Evolutionary conservation across 768 basidiomycete species (phyloP).

Genomic region (Ramaria sp.): DNA sequence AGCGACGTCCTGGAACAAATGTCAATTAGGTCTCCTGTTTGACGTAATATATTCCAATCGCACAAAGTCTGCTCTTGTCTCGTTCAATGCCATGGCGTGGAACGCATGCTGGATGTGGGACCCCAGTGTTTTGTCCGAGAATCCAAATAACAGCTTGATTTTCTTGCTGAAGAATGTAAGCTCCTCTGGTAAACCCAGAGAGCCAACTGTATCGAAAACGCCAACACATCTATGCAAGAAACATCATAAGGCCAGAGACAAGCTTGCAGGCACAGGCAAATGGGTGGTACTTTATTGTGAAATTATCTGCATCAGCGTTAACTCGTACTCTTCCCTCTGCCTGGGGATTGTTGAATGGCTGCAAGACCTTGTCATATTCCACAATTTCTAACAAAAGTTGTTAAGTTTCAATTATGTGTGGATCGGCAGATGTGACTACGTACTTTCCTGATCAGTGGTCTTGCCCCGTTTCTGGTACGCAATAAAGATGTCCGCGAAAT

Average conservation of each 20-base stretch:
- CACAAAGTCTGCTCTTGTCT: constrained; percentile 59
- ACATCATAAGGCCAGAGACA: neutral
- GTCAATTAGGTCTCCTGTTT: constrained; percentile 27
- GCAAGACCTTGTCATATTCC: constrained; percentile 25
- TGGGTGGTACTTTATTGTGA: constrained; percentile 48
- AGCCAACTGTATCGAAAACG: constrained; percentile 72
- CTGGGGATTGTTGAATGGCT: constrained; percentile 40
- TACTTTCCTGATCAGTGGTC: constrained; percentile 34
- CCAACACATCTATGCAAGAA: constrained; percentile 42
- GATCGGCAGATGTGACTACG: too few species aligned
- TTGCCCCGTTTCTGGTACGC: constrained; percentile 53
- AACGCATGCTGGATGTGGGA: constrained; percentile 54
- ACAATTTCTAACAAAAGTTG: neutral
- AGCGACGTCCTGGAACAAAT: constrained; percentile 18
- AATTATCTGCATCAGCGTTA: constrained; percentile 32
- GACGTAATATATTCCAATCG: constrained; percentile 22
- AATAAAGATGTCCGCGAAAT: constrained; percentile 54
- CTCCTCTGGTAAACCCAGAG: constrained; percentile 60
- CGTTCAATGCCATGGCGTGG: constrained; percentile 62
- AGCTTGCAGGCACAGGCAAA: constrained; percentile 1
- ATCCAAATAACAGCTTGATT: constrained; percentile 44
- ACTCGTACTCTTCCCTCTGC: constrained; percentile 46
- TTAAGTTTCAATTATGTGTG: too few species aligned
- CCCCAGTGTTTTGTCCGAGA: constrained; percentile 47
- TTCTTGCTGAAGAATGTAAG: constrained; percentile 34